phyloP scores from a whole-genome alignment of 768 basidiomycete genomes.

The Sarcomyxa edulis region DNA sequence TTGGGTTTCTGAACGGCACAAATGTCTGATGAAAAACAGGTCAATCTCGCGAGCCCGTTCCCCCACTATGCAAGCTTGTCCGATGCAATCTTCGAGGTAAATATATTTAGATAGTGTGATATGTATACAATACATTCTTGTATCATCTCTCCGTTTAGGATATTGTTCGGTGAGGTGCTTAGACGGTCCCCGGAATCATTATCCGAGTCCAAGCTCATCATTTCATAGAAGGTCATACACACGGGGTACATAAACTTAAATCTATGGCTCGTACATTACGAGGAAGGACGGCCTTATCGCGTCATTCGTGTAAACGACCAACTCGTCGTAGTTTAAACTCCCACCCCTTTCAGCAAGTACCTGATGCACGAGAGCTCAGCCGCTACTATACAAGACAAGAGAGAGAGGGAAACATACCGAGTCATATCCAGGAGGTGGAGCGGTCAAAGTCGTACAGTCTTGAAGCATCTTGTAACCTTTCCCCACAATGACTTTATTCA shows the following conservation, averaged over 20 bases:
- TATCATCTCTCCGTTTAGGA: too few species aligned
- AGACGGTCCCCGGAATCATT: too few species aligned
- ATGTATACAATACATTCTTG: too few species aligned
- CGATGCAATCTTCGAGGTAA: too few species aligned
- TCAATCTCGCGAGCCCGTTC: too few species aligned
- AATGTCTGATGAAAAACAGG: too few species aligned
- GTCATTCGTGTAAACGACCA: slow-evolving; percentile 66
- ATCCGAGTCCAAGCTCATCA: too few species aligned
- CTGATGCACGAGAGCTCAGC: slow-evolving; percentile 22
- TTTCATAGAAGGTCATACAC: too few species aligned
- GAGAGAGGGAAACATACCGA: slow-evolving; percentile 34
- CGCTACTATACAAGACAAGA: slow-evolving; percentile 1
- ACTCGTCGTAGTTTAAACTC: slow-evolving; percentile 64
- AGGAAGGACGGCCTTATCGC: slow-evolving; percentile 70
- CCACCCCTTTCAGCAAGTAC: slow-evolving; percentile 66
- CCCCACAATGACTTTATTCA: slow-evolving; percentile 72
- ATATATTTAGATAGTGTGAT: too few species aligned
- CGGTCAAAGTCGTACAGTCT: slow-evolving; percentile 47
- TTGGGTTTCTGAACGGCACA: too few species aligned
- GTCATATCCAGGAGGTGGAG: slow-evolving; percentile 60
- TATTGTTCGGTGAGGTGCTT: too few species aligned
- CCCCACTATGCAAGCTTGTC: too few species aligned
- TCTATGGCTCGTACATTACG: slow-evolving; percentile 57
- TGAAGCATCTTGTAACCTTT: slow-evolving; percentile 62
- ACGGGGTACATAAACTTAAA: neutral